phyloP scores from a whole-genome alignment of 768 basidiomycete species.

The Mycena metata region DNA sequence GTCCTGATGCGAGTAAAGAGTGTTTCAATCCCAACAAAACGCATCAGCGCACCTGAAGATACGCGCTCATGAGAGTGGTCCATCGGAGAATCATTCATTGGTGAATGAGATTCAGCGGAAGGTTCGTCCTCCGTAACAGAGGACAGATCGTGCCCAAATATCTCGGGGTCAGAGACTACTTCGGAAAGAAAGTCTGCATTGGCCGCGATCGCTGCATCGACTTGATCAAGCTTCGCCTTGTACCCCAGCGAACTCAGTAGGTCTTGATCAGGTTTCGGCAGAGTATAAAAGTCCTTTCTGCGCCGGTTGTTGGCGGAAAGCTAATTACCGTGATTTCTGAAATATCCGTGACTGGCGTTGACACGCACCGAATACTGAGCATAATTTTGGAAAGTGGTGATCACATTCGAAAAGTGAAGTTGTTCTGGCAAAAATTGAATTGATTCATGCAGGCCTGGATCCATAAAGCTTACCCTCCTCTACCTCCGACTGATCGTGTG shows the following conservation, averaged over 20 bases:
- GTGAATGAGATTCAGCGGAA: conserved; percentile 20
- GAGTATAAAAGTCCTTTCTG: conserved; percentile 80
- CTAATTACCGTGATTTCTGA: conserved; percentile 44
- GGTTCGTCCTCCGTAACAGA: conserved; percentile 44
- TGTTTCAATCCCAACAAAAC: neutral
- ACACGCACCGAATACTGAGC: conserved; percentile 76
- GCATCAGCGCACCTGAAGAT: conserved; percentile 18
- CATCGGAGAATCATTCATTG: conserved; percentile 6
- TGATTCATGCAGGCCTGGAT: neutral
- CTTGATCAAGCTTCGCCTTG: conserved; percentile 80
- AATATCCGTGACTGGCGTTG: neutral
- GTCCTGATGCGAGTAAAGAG: conserved; percentile 14
- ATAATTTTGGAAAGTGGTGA: conserved; percentile 82
- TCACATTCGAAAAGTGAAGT: conserved; percentile 80
- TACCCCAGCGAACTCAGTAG: conserved; percentile 80
- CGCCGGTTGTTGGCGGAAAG: conserved; percentile 71
- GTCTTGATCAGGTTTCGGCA: conserved; percentile 78
- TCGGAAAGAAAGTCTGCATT: conserved; percentile 84
- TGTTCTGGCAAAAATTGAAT: conserved; percentile 58
- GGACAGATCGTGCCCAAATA: conserved; percentile 73
- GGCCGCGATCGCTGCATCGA: conserved; percentile 83
- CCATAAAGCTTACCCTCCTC: conserved; percentile 17
- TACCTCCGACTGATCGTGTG: conserved; percentile 26
- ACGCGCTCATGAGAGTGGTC: conserved; percentile 27
- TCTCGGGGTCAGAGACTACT: conserved; percentile 84